Base-by-base conservation (phyloP, 495 filamentous ascomycete species). In the Clavariopsis aquatica region DNA sequence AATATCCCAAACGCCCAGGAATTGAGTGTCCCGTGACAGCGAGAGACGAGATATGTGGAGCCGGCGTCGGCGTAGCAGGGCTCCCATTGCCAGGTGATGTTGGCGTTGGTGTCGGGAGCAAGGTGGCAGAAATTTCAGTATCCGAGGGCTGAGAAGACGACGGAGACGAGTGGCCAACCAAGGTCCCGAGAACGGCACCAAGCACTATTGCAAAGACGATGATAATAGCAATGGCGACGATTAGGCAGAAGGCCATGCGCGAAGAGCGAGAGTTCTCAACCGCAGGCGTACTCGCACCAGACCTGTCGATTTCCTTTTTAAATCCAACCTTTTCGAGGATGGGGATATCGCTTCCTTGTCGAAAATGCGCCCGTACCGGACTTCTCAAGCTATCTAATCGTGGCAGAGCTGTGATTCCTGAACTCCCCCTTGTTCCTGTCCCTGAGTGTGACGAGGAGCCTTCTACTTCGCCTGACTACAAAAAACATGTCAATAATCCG, bases 161-260 rank as follows among this genome's bases (percentile, higher is more conserved):
- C 12, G 22, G 3, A n/a, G 29, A 0, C 12, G 22, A n/a, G 4
- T 28, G 36, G 36, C n/a, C 31, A 23, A 53, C n/a, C 3, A 59
- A 65, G 4, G 54, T 58, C 31, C 62, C 62, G 0, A 65, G 34
- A 52, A 65, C 62, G 8, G 62, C 62, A 4, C 62, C 62, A 1
- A 65, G 55, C 2, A 65, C 46, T 29, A 59, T 47, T 2, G 54
- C 62, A 12, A 65, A 17, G 27, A 45, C 23, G 20, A 65, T 23
- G 8, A 60, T 10, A 8, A 31, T 19, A 10, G 47, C 49, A 3
- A 58, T 6, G 4, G 36, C 13, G 0, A 60, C 0, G 1, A 59
- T 38, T 9, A 65, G 46, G 54, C 62, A 65, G 29, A 65, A 8
- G 22, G 58, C 2, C 62, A 53, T 54, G 22, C 62, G 45, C 6